Evolutionary conservation across 2,329 filamentous ascomycete genomes (phyloP).

Genomic region (Phaeoacremonium minimum): DNA sequence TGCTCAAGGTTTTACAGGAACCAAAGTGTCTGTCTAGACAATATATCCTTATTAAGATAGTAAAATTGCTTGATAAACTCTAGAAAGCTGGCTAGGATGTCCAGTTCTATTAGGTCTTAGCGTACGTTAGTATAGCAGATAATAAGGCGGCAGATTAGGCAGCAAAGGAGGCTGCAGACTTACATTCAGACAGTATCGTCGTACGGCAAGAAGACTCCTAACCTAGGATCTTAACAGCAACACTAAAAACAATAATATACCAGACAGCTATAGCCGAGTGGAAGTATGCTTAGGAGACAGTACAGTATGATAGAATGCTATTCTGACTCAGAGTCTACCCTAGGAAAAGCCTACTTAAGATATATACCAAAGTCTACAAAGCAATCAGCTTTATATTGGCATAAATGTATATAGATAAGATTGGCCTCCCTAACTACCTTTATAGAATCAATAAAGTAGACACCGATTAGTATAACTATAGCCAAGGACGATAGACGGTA

Average conservation of each 20-base stretch:
- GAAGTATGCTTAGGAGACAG: conserved; percentile 5
- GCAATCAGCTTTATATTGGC: conserved; percentile 18
- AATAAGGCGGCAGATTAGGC: conserved; percentile 17
- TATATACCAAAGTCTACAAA: conserved; percentile 9
- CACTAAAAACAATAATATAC: conserved; percentile 10
- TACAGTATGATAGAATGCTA: conserved; percentile 7
- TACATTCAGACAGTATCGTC: conserved; percentile 2
- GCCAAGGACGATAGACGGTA: conserved; percentile 19
- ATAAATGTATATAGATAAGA: conserved; percentile 20
- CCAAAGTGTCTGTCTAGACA: conserved; percentile 19
- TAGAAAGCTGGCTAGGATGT: conserved; percentile 8
- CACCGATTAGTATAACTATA: conserved; percentile 19
- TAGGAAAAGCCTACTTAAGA: conserved; percentile 5
- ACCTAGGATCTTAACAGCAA: conserved; percentile 9
- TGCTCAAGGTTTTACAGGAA: conserved; percentile 20
- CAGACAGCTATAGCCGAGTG: conserved; percentile 8
- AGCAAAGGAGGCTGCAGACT: conserved; percentile 36
- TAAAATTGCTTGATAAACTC: conserved; percentile 13
- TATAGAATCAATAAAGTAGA: conserved; percentile 22
- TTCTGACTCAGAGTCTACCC: conserved; percentile 9
- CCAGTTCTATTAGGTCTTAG: conserved; percentile 13
- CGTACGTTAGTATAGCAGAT: conserved; percentile 12
- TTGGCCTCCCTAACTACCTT: conserved; percentile 21
- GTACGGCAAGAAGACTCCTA: conserved; percentile 1
- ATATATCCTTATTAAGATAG: conserved; percentile 19